Evolutionary conservation across 2,329 filamentous ascomycete genomes (phyloP).

Genomic region (Parastagonospora nodorum): DNA sequence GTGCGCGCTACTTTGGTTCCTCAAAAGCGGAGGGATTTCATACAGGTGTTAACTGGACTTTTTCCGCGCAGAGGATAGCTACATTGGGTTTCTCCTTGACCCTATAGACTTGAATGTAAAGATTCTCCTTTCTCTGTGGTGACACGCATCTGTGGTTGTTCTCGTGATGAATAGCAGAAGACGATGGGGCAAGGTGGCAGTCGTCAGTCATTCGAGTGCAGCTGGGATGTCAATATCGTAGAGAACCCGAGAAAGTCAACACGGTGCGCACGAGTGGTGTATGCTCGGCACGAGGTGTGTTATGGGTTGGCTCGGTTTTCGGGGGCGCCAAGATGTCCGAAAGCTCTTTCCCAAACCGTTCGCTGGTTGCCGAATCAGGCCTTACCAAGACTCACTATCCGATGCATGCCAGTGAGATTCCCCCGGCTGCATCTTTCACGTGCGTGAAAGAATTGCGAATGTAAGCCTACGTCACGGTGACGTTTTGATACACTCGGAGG

Average conservation of each 20-base stretch:
- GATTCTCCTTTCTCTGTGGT: slow-evolving; percentile 8
- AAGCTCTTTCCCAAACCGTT: not conserved
- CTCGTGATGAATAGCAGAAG: no score
- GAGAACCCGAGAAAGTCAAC: no score
- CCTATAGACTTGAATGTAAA: slow-evolving; percentile 38
- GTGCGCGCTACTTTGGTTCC: not conserved
- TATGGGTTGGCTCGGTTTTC: slow-evolving; percentile 3
- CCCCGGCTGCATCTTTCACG: not conserved
- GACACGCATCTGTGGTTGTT: no score
- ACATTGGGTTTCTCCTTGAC: slow-evolving; percentile 12
- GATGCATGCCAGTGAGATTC: not conserved
- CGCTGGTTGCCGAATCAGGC: slow-evolving; percentile 2
- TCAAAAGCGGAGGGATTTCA: slow-evolving; percentile 7
- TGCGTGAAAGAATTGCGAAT: not conserved
- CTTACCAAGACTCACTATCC: not conserved
- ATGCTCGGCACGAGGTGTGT: not conserved
- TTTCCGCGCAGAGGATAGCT: slow-evolving; percentile 1
- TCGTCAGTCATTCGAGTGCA: no score
- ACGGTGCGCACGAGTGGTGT: not conserved
- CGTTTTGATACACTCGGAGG: no score
- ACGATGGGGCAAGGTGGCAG: no score
- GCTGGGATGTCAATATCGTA: no score
- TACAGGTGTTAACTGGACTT: slow-evolving; percentile 6
- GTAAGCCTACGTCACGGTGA: no score
- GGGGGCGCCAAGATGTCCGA: slow-evolving; percentile 10